Evolutionary conservation across 1,284 basidiomycete genomes (phyloP), one percentile per base, ranked within the genome.

Genomic region (Mycena citricolor): DNA sequence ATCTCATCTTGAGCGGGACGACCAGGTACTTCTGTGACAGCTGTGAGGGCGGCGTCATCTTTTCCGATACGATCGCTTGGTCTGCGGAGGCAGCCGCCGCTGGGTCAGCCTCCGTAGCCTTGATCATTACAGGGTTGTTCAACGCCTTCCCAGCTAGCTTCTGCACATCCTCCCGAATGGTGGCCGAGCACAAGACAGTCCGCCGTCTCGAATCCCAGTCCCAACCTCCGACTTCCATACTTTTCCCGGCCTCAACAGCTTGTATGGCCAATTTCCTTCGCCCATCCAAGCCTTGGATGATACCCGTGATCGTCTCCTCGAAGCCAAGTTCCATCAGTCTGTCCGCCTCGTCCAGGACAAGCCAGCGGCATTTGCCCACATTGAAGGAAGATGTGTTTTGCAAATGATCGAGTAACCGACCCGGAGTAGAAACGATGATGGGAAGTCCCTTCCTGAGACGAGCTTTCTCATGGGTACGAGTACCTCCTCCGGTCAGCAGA

Each of bases 291-390:
- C 87, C 84, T 57, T 86, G 81, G 42, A 98, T 69, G 56, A 99
- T 97, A 0, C 91, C 94, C 36, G 78, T 79, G 36, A 99, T 79
- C 10, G 95, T 92, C 30, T 90, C 85, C 58, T 93, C 91, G 57
- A 99, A 99, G 1, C 95, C 95, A 70, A 98, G 85, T 60, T 98
- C 94, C 77, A 99, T 98, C 10, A 98, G 73, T 44, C 94, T 73
- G 67, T 99, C 97, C 3, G 97, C 95, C 69, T 99, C 97, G 61
- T 99, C 97, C 22, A 99, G 79, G 1, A 99, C 85, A 13, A 99
- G 75, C 92, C 95, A 99, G 42, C 91, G 81, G 59, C 90, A 92
- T 67, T 97, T 97, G 42, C 88, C 90, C 39, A 93, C 83, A 56
- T 94, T 88, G 65, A 98, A 90, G 3, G 90, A 86, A 0, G 84